Evolutionary conservation across 805 yeast species (phyloP), one percentile per base, ranked within the genome.

Genomic region (Kazachstania bromeliacearum): DNA sequence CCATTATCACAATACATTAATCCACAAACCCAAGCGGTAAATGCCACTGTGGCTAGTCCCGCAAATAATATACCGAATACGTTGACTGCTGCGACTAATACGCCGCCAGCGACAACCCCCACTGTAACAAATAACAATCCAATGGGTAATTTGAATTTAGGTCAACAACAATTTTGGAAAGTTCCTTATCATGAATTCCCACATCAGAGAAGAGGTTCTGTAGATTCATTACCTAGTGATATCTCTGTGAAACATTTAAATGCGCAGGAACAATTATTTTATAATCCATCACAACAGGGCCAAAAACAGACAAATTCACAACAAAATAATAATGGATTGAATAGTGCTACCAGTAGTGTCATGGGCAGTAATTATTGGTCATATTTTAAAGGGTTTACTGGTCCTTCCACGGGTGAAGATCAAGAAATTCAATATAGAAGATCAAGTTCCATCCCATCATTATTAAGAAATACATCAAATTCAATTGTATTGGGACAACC

Each of bases 101-200:
- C 7, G 5, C 10, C 27, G 6, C 20, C 8, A 17, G 21, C 34
- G 8, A 22, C 22, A 6, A 34, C 33, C 8, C 16, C 37, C 6
- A 22, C 38, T 4, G 23, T 22, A 8, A 19, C 34, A 4, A 34
- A 8, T 21, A 15, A 8, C 9, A 27, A 19, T 13, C 31, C 10
- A 15, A 35, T 16, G 15, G 16, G 15, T 13, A 31, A 17, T 13
- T 10, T 25, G 7, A 24, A 34, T 23, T 18, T 50, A 19, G 47
- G 45, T 12, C 54, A 48, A 23, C 62, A 56, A 40, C 61, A 51
- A 34, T 57, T 57, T 35, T 57, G 62, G 62, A 57, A 57, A 42
- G 62, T 57, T 7, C 62, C 62, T 5, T 56, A 52, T 31, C 60
- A 54, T 38, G 62, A 56, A 35, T 56, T 52, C 31, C 46, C 51